Evolutionary conservation across 2,329 filamentous ascomycete species (phyloP), one percentile per base, ranked within the genome.

Genomic region (Lasiodiplodia gonubiensis): DNA sequence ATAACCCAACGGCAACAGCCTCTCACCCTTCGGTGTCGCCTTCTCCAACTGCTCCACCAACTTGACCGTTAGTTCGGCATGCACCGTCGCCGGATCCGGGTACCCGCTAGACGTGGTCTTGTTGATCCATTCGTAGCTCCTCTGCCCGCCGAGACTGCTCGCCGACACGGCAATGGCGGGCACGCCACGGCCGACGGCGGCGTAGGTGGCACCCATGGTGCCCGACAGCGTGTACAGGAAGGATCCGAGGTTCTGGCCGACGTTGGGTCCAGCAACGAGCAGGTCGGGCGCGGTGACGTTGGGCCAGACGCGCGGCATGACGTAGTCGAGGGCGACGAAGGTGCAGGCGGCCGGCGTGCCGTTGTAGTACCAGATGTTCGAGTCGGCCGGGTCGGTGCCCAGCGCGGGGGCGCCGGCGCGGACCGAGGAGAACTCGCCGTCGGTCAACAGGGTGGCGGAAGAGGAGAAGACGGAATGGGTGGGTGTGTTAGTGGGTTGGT

Each of bases 291-390:
- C 79, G n/a, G 73, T 78, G 71, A 84, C 81, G 71, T 83, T 78
- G 69, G 79, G 80, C 72, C 81, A 84, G 67, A 75, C 71, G 3
- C 71, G 71, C 4, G 85, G 85, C 18, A 88, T 77, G 10, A 88
- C 83, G 53, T 84, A 86, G 76, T 88, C 85, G 6, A 88, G 79
- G 2, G 82, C 85, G 5, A 88, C 84, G 67, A 87, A 84, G 1
- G 84, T 85, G 70, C 83, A 85, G 0, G 85, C 82, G 0, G 84
- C 84, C 0, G 86, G 85, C 0, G 86, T 88, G 25, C 86, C 86
- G 64, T 88, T 86, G 75, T 87, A 88, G 72, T 88, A 88, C 84
- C 84, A 88, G 70, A 88, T 86, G 68, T 86, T 80, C 64, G 78
- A 77, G 67, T 88, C 84, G 23, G 75, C 72, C 14, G 84, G 85